Conservation (phyloP, 129 eudicot genomes). For the Helianthus tuberosus region DNA sequence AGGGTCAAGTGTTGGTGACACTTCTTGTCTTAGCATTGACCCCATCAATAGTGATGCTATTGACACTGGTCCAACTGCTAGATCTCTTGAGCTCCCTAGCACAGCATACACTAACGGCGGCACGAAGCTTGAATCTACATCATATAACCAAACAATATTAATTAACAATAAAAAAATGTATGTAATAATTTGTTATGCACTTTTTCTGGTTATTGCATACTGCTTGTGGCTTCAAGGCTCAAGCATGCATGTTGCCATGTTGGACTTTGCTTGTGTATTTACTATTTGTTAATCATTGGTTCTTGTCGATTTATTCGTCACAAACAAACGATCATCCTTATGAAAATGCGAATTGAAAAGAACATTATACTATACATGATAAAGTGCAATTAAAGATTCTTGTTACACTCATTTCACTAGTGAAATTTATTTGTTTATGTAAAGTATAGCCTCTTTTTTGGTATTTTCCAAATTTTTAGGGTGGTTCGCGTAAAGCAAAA, state of each 20-base stretch:
- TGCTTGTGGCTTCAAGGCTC: not conserved
- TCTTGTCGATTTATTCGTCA: not conserved
- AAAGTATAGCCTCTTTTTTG: conserved; percentile 21
- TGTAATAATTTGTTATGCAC: not conserved
- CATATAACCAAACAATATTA: not conserved
- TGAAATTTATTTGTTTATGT: not conserved
- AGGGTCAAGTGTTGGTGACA: conserved; percentile 69
- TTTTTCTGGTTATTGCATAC: not conserved
- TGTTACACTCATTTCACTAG: not conserved
- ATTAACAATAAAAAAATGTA: not conserved
- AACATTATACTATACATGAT: not conserved
- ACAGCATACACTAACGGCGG: conserved; percentile 87
- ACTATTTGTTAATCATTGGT: not conserved
- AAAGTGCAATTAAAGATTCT: conserved; percentile 26
- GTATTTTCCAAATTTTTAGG: not conserved
- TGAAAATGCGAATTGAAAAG: not conserved
- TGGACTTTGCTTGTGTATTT: not conserved
- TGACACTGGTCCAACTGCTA: conserved; percentile 94
- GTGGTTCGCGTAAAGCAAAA: not conserved
- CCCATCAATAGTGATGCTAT: conserved; percentile 88
- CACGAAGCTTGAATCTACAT: conserved; percentile 88
- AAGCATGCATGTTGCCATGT: not conserved
- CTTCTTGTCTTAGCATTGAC: conserved; percentile 77
- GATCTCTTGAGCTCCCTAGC: conserved; percentile 90
- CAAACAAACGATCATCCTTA: not conserved